These are phyloP conservation scores for Samsoniella hepiali DNA, from an alignment of 2,329 filamentous ascomycete species.

Conservation along the genomic window DNA sequence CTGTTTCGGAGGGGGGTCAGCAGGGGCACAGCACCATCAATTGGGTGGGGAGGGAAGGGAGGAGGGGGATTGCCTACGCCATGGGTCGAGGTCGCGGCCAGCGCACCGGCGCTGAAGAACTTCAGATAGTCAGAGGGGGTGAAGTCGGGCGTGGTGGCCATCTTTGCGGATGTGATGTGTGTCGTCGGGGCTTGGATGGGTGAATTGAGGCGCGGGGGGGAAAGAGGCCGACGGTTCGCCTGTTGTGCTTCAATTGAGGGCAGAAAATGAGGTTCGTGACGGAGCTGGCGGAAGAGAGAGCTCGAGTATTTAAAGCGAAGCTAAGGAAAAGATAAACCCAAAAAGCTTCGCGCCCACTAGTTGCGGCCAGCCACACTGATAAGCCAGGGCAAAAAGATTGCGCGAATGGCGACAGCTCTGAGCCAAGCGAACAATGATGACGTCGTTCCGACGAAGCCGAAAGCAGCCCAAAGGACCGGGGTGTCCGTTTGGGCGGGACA, in stretches of 20 bases:
- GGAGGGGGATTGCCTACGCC: constrained; percentile 36
- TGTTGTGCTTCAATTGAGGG: constrained; percentile 7
- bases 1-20: constrained; percentile 26
- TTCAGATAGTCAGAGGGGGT: constrained; percentile 45
- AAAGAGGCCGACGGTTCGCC: neutral
- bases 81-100: constrained; percentile 51
- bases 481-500: neutral
- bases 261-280: neutral
- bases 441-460: constrained; percentile 16
- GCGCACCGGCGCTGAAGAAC: constrained; percentile 51
- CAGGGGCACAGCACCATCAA: neutral
- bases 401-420: neutral
- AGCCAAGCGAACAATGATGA: constrained; percentile 8
- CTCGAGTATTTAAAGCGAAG: neutral
- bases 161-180: constrained; percentile 14
- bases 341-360: neutral
- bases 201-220: neutral
- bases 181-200: neutral
- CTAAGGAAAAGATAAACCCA: neutral
- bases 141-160: constrained; percentile 40
- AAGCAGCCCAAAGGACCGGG: constrained; percentile 5
- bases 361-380: constrained; percentile 1
- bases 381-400: constrained; percentile 1
- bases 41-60: neutral
- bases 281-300: neutral